A percentile compares a stretch with the other conserved stretches of the same genome.
Evolutionary conservation across 768 basidiomycete genomes (phyloP).

Genomic region (Agrocybe pediades): DNA sequence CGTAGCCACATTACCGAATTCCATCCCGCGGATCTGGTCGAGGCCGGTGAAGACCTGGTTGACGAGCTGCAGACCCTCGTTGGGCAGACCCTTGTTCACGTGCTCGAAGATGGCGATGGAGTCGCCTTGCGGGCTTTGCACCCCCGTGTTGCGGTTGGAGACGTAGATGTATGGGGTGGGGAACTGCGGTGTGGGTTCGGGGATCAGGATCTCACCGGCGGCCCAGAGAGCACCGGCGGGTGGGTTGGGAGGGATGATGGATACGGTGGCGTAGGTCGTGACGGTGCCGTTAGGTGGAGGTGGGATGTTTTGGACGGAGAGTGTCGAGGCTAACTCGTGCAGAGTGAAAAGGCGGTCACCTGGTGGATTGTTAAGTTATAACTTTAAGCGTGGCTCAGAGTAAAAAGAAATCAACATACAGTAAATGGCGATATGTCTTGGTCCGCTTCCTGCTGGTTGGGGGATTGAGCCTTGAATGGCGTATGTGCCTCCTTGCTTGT

Average conservation of each 20-base stretch:
- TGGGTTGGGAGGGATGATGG: slow-evolving; percentile 45
- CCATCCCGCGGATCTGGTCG: slow-evolving; percentile 68
- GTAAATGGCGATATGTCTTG: slow-evolving; percentile 42
- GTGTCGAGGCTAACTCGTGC: slow-evolving; percentile 57
- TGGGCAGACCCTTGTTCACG: slow-evolving; percentile 32
- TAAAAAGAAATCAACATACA: slow-evolving; percentile 38
- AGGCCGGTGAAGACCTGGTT: slow-evolving; percentile 65
- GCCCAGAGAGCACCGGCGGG: slow-evolving; percentile 39
- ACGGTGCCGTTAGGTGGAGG: slow-evolving; percentile 52
- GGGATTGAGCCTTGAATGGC: slow-evolving; percentile 61
- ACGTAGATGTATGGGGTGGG: slow-evolving; percentile 59
- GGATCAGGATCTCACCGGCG: slow-evolving; percentile 67
- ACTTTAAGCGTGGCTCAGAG: not conserved
- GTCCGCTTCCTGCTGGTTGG: slow-evolving; percentile 65
- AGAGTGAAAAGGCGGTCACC: slow-evolving; percentile 53
- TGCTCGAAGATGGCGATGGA: slow-evolving; percentile 64
- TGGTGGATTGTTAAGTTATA: slow-evolving; percentile 15
- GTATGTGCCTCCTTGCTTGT: slow-evolving; percentile 44
- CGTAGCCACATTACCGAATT: slow-evolving; percentile 48
- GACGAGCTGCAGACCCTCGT: slow-evolving; percentile 36
- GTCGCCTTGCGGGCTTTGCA: slow-evolving; percentile 53
- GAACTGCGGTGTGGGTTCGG: slow-evolving; percentile 46
- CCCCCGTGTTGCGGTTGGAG: slow-evolving; percentile 63
- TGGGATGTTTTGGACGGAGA: slow-evolving; percentile 62
- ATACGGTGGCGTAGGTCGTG: slow-evolving; percentile 46